Evolutionary conservation across 768 basidiomycete genomes (phyloP).

Genomic region (Collybia sordida): DNA sequence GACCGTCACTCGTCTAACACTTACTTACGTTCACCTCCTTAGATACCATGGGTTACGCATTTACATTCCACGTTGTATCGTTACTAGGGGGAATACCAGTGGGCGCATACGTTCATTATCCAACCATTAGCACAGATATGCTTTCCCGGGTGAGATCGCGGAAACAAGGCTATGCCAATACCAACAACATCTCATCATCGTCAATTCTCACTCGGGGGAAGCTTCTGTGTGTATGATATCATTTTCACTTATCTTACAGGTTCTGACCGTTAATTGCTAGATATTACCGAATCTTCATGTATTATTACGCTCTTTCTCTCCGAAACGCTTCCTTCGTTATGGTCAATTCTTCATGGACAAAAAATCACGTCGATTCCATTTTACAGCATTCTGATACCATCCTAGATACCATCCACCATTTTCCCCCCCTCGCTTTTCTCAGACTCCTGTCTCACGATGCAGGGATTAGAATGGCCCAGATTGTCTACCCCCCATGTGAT

Average conservation of each 20-base stretch:
- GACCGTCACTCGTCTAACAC: background rate
- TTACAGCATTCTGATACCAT: slow-evolving; percentile 53
- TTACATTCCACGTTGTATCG: slow-evolving; percentile 80
- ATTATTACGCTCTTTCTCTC: slow-evolving; percentile 76
- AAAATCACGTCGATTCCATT: slow-evolving; percentile 76
- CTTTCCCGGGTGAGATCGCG: slow-evolving; percentile 71
- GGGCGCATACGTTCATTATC: slow-evolving; percentile 94
- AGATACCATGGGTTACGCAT: slow-evolving; percentile 99
- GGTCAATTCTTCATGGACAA: slow-evolving; percentile 97
- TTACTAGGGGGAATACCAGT: slow-evolving; percentile 66
- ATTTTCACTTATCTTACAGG: background rate
- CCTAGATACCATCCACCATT: slow-evolving; percentile 45
- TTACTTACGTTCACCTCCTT: slow-evolving; percentile 9
- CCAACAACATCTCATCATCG: slow-evolving; percentile 53
- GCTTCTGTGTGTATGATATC: slow-evolving; percentile 44
- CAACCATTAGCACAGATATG: slow-evolving; percentile 96
- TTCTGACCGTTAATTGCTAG: slow-evolving; percentile 32
- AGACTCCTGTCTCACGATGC: slow-evolving; percentile 21
- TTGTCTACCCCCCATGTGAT: slow-evolving; percentile 93
- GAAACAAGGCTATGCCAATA: slow-evolving; percentile 61
- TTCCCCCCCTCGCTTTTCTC: slow-evolving; percentile 41
- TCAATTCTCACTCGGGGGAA: slow-evolving; percentile 57
- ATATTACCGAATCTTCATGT: slow-evolving; percentile 89
- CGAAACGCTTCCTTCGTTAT: slow-evolving; percentile 74
- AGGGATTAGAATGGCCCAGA: slow-evolving; percentile 31